Conservation (phyloP, 1,284 basidiomycete species). For the Ceratobasidium sp. region DNA sequence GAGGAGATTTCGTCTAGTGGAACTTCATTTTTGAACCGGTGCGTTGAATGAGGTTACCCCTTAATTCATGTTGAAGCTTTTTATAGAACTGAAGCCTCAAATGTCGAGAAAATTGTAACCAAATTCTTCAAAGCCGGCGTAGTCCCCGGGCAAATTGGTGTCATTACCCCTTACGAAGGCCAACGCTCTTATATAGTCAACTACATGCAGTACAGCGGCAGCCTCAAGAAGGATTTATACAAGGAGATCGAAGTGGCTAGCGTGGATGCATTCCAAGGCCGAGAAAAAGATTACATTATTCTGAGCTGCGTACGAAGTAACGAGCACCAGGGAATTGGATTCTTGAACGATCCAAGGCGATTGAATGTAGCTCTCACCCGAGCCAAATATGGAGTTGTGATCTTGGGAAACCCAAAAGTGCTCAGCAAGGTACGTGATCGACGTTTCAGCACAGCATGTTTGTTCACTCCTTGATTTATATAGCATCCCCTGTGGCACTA, state of each 20-base stretch:
- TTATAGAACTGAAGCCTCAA: constrained; percentile 92
- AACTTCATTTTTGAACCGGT: constrained; percentile 97
- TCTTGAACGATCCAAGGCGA: constrained; percentile 97
- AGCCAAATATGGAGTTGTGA: constrained; percentile 98
- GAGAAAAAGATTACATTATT: constrained; percentile 99
- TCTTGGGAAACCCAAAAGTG: constrained; percentile 98
- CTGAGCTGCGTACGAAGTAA: constrained; percentile 99
- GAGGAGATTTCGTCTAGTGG: constrained; percentile 99
- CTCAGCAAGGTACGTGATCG: constrained; percentile 86
- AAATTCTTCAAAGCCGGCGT: constrained; percentile 99
- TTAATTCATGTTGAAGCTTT: constrained; percentile 45
- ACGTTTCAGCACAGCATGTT: constrained; percentile 86
- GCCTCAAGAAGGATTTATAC: constrained; percentile 98
- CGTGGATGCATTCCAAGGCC: constrained; percentile 99
- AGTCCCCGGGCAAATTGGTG: constrained; percentile 93
- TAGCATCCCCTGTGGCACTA: constrained; percentile 99
- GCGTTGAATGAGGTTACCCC: constrained; percentile 46
- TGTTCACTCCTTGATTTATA: neutral
- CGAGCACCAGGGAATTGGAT: constrained; percentile 99
- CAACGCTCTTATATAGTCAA: constrained; percentile 99
- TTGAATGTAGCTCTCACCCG: constrained; percentile 97
- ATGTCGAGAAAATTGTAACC: constrained; percentile 99
- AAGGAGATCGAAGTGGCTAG: constrained; percentile 99
- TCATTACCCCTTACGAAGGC: constrained; percentile 99
- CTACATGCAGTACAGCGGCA: constrained; percentile 99